Evolutionary conservation across 495 filamentous ascomycete species (phyloP).

Genomic region (Copromyces sp.): DNA sequence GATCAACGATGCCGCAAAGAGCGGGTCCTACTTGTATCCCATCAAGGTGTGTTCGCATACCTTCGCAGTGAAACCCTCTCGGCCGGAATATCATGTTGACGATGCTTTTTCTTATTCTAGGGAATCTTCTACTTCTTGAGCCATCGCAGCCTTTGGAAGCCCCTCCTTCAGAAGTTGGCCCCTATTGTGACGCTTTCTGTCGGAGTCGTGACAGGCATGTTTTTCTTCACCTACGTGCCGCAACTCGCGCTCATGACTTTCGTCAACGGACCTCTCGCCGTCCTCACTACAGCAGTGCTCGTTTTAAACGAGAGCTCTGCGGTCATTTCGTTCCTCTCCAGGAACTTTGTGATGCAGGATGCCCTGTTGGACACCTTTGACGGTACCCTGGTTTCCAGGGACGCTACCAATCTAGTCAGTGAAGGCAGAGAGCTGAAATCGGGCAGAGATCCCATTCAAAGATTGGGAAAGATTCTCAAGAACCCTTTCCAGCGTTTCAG

Average conservation of each 20-base stretch:
- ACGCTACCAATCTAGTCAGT: conserved; percentile 48
- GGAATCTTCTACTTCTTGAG: conserved; percentile 67
- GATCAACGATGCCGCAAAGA: conserved; percentile 53
- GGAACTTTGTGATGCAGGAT: conserved; percentile 67
- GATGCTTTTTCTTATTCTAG: conserved; percentile 11
- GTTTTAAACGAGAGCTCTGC: conserved; percentile 75
- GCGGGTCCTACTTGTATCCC: conserved; percentile 76
- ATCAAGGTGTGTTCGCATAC: conserved; percentile 48
- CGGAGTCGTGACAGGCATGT: conserved; percentile 62
- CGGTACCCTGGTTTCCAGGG: conserved; percentile 54
- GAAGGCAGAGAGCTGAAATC: conserved; percentile 62
- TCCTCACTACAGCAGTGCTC: conserved; percentile 64
- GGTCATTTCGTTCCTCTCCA: conserved; percentile 62
- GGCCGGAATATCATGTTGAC: not conserved
- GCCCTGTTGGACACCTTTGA: conserved; percentile 88
- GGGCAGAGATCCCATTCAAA: conserved; percentile 49
- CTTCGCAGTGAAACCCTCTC: not conserved
- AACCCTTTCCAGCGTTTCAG: conserved; percentile 59
- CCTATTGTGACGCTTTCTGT: conserved; percentile 62
- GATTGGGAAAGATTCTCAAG: conserved; percentile 63
- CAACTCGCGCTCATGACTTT: conserved; percentile 73
- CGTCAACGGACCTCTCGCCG: conserved; percentile 77
- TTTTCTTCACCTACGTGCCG: conserved; percentile 82
- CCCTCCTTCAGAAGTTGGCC: conserved; percentile 56
- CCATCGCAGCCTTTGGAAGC: conserved; percentile 54